These are phyloP conservation scores for Solanum bukasovii DNA, from an alignment of 257 asterid genomes.

Conservation along the genomic window DNA sequence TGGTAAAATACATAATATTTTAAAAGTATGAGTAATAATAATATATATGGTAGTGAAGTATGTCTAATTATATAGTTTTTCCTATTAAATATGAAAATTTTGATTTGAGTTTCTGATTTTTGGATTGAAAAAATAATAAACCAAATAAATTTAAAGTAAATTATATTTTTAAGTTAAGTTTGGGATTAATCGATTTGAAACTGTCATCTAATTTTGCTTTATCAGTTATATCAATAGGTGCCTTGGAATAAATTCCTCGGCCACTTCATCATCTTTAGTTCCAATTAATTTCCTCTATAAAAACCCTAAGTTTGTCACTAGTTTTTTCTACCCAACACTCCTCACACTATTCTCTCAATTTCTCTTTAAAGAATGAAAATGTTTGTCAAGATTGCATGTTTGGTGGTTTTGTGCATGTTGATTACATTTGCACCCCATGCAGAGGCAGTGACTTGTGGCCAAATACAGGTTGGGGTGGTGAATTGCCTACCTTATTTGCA, in stretches of 20 bases:
- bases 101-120: no score
- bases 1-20: no score
- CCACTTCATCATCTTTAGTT: not conserved
- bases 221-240: not conserved
- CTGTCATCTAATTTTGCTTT: no score
- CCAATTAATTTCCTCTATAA: not conserved
- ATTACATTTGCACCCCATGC: constrained; percentile 7
- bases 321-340: not conserved
- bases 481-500: not conserved
- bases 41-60: no score
- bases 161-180: no score
- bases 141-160: no score
- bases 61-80: no score
- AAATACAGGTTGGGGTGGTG: not conserved
- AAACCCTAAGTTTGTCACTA: not conserved
- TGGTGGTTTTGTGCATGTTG: not conserved
- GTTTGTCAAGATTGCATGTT: not conserved
- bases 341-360: not conserved
- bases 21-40: no score
- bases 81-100: no score
- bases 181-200: no score
- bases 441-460: constrained; percentile 1
- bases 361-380: not conserved
- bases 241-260: not conserved
- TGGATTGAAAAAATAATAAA: no score